Evolutionary conservation across 2,329 filamentous ascomycete genomes (phyloP).

Genomic region (Pseudogymnoascus sp.): DNA sequence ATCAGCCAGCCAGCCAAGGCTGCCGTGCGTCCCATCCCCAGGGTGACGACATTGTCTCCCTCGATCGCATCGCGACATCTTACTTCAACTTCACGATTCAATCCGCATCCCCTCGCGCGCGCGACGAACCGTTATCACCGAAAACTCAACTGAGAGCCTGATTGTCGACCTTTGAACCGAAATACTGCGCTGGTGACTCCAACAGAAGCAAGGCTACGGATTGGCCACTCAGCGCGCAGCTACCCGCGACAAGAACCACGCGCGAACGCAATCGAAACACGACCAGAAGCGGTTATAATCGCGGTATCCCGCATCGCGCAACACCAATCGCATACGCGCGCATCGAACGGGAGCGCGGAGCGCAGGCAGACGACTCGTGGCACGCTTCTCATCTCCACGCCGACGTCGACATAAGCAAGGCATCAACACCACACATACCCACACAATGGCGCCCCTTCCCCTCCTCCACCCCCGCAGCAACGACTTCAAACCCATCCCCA

Average conservation of each 20-base stretch:
- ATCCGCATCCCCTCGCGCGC: not conserved
- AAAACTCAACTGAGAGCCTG: not conserved
- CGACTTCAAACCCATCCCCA: conserved; percentile 43
- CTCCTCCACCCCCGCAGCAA: conserved; percentile 10
- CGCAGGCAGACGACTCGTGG: not conserved
- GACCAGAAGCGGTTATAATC: not conserved
- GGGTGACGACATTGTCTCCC: not conserved
- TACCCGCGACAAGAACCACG: not conserved
- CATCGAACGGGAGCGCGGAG: not conserved
- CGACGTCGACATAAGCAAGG: not conserved
- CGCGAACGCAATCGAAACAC: not conserved
- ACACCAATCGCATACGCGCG: not conserved
- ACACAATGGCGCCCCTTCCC: not conserved
- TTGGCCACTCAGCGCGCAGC: not conserved
- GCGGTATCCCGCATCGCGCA: not conserved
- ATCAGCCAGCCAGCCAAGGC: not conserved
- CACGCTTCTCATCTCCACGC: not conserved
- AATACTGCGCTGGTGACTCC: not conserved
- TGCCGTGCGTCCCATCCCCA: not conserved
- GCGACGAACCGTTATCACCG: not conserved
- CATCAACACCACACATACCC: not conserved
- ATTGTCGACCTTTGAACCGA: not conserved
- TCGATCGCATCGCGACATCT: not conserved
- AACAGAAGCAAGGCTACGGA: not conserved
- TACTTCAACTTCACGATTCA: not conserved